These are phyloP conservation scores for Malus hybrid DNA, from an alignment of 331 rosid genomes.

Conservation along the genomic window DNA sequence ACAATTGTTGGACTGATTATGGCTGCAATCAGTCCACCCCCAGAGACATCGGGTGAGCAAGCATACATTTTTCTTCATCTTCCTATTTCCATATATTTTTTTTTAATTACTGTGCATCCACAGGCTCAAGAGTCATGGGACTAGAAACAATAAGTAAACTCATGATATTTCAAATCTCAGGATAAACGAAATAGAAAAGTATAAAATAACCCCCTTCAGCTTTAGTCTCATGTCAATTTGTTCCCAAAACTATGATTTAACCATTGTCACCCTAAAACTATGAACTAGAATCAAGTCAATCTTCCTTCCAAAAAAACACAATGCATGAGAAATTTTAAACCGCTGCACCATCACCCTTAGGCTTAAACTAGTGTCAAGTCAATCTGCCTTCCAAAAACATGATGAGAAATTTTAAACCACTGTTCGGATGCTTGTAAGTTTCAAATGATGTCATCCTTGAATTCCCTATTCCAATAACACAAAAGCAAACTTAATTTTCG, in stretches of 20 bases:
- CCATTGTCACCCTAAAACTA: not conserved
- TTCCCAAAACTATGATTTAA: not conserved
- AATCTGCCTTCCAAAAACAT: not conserved
- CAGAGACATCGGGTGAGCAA: not conserved
- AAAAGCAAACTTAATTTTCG: not conserved
- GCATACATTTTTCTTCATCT: not conserved
- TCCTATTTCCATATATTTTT: not conserved
- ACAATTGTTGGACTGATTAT: not conserved
- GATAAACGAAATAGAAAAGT: not conserved
- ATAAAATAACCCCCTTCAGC: not conserved
- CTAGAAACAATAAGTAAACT: not conserved
- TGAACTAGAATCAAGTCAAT: not conserved
- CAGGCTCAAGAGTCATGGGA: not conserved
- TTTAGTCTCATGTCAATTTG: not conserved
- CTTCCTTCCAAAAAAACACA: too few species aligned
- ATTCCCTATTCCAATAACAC: not conserved
- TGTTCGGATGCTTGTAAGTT: not conserved
- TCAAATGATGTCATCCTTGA: not conserved
- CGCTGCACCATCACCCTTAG: too few species aligned
- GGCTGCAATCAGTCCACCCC: not conserved
- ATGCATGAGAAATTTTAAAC: too few species aligned
- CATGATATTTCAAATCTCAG: not conserved
- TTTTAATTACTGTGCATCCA: too few species aligned
- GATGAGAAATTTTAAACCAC: not conserved
- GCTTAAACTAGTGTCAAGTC: too few species aligned